These are phyloP conservation scores for Fagopyrum esculentum DNA, from an alignment of 148 eudicot species.

Conservation along the genomic window DNA sequence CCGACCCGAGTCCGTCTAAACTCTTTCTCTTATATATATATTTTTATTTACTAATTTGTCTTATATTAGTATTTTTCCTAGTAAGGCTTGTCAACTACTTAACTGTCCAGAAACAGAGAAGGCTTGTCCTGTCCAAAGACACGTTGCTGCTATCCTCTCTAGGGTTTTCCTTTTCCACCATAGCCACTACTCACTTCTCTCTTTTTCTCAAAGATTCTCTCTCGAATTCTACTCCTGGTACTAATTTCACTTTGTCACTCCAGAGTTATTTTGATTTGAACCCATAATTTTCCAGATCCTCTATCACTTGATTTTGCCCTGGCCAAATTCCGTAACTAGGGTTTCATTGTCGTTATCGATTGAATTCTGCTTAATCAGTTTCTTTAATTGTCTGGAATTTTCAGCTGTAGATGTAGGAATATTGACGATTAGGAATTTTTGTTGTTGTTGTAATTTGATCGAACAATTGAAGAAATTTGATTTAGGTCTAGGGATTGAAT, in stretches of 20 bases:
- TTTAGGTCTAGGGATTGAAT: constrained; percentile 31
- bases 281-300: background rate
- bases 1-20: too few species aligned
- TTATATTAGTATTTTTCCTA: too few species aligned
- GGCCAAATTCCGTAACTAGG: background rate
- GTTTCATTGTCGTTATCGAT: background rate
- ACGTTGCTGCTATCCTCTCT: background rate
- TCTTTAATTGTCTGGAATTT: background rate
- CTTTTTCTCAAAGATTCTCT: background rate
- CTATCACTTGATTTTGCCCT: background rate
- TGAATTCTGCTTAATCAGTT: background rate
- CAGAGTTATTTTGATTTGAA: background rate
- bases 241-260: background rate
- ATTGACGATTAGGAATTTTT: background rate
- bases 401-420: background rate
- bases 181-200: background rate
- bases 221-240: background rate
- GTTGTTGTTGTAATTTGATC: background rate
- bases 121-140: background rate
- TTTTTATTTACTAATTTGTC: too few species aligned
- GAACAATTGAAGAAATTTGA: background rate
- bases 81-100: too few species aligned
- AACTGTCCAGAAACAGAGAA: background rate
- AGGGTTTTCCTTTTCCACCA: background rate
- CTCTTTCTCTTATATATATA: too few species aligned